Conservation (phyloP, 306 rosid genomes). For the Datisca glomerata region DNA sequence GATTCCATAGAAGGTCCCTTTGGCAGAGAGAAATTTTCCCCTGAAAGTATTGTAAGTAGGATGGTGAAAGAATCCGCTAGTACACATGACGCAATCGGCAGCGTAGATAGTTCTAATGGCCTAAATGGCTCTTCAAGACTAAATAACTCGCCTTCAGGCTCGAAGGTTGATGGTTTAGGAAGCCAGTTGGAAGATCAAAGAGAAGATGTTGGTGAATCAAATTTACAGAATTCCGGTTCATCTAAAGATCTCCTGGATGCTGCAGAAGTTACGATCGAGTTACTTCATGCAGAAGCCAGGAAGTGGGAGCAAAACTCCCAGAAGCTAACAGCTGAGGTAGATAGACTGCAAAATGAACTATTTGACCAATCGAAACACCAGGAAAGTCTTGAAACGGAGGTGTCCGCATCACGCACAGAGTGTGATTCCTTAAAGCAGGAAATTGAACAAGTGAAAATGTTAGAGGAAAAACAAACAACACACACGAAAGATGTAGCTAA, state of each 20-base stretch:
- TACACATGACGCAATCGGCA: conserved; percentile 15
- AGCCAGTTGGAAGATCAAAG: conserved; percentile 15
- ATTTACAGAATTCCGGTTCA: conserved; percentile 10
- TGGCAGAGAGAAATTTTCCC: conserved; percentile 16
- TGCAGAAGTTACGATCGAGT: conserved; percentile 27
- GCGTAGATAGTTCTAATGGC: conserved; percentile 2
- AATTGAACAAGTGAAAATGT: conserved; percentile 24
- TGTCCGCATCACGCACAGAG: conserved; percentile 21
- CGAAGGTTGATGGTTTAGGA: conserved; percentile 13
- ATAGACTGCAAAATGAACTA: conserved; percentile 28
- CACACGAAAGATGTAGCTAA: conserved; percentile 20
- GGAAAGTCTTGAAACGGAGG: conserved; percentile 26
- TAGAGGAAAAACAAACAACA: conserved; percentile 14
- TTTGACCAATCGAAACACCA: conserved; percentile 23
- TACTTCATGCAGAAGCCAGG: conserved; percentile 49
- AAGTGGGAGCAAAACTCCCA: conserved; percentile 54
- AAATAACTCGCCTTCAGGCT: conserved; percentile 12
- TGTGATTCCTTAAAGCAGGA: conserved; percentile 18
- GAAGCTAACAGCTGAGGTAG: conserved; percentile 36
- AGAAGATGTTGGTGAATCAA: conserved; percentile 16
- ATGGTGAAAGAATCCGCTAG: conserved; percentile 10
- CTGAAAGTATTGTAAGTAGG: not conserved
- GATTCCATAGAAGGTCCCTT: conserved; percentile 20
- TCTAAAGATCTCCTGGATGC: conserved; percentile 22
- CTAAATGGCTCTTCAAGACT: conserved; percentile 18